phyloP scores from a whole-genome alignment of 805 yeast species.

The Wickerhamomyces hampshirensis region DNA sequence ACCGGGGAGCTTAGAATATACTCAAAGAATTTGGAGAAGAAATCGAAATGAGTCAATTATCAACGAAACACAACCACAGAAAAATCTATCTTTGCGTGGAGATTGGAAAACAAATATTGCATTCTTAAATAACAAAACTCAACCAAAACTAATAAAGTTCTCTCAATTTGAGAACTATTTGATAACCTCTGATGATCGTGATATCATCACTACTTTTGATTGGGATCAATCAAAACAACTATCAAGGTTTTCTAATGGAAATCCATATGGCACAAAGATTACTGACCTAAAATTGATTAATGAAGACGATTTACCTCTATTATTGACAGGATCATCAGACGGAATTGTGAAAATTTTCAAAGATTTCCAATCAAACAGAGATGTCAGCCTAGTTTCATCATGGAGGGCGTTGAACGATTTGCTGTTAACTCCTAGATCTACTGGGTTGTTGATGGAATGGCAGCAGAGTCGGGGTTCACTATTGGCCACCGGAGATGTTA shows the following conservation, averaged over 20 bases:
- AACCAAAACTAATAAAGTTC: slow-evolving; percentile 73
- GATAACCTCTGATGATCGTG: slow-evolving; percentile 78
- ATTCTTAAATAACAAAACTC: slow-evolving; percentile 65
- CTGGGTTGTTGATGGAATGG: slow-evolving; percentile 91
- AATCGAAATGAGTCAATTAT: slow-evolving; percentile 84
- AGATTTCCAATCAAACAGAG: slow-evolving; percentile 55
- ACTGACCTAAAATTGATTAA: slow-evolving; percentile 83
- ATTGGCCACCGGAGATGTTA: slow-evolving; percentile 91
- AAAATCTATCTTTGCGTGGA: slow-evolving; percentile 75
- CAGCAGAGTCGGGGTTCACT: slow-evolving; percentile 92
- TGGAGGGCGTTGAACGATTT: slow-evolving; percentile 94
- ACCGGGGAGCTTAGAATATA: slow-evolving; percentile 85
- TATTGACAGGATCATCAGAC: slow-evolving; percentile 87
- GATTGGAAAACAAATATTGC: slow-evolving; percentile 71
- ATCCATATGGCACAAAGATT: slow-evolving; percentile 82
- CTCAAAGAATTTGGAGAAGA: slow-evolving; percentile 81
- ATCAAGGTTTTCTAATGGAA: slow-evolving; percentile 72
- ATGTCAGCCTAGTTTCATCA: slow-evolving; percentile 65
- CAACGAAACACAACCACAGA: slow-evolving; percentile 86
- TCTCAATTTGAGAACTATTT: slow-evolving; percentile 88
- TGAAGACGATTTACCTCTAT: slow-evolving; percentile 85
- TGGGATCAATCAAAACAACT: slow-evolving; percentile 63
- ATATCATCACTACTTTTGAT: slow-evolving; percentile 80
- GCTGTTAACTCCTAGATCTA: slow-evolving; percentile 70
- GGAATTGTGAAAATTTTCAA: slow-evolving; percentile 89